phyloP scores from a whole-genome alignment of 2,329 filamentous ascomycete species.

The Calonectria multiphialidica region DNA sequence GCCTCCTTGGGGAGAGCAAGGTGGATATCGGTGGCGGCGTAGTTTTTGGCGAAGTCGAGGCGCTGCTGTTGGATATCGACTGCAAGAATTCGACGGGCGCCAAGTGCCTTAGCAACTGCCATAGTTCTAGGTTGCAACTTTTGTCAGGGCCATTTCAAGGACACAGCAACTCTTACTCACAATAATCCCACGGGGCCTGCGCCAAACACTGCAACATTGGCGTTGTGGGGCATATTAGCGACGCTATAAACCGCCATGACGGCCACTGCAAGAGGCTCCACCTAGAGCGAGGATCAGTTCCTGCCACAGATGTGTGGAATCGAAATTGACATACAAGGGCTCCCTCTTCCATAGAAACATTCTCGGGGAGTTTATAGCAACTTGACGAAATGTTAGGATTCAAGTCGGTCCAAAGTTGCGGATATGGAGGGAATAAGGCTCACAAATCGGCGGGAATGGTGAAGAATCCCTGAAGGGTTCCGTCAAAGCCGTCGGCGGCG shows the following conservation, averaged over 20 bases:
- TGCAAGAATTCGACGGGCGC: neutral
- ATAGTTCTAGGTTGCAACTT: neutral
- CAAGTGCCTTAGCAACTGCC: neutral
- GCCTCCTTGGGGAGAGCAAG: neutral
- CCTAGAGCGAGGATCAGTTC: neutral
- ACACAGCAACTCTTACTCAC: neutral
- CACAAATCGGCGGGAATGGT: constrained; percentile 2
- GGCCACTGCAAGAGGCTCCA: neutral
- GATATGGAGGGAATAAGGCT: neutral
- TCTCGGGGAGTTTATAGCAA: neutral
- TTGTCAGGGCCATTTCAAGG: neutral
- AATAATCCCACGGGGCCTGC: neutral
- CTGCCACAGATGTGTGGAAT: too few species aligned
- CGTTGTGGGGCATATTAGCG: constrained; percentile 3
- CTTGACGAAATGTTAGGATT: neutral
- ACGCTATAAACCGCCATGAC: constrained; percentile 1
- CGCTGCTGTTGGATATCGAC: neutral
- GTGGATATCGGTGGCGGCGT: neutral
- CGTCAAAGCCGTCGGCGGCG: neutral
- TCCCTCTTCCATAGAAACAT: neutral
- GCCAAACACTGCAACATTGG: neutral
- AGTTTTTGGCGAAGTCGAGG: neutral
- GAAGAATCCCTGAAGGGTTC: constrained; percentile 2
- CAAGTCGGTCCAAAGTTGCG: too few species aligned
- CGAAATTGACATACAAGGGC: neutral